These are phyloP conservation scores for Trichophaea hybrida DNA, from an alignment of 2,329 filamentous ascomycete species.

Conservation along the genomic window DNA sequence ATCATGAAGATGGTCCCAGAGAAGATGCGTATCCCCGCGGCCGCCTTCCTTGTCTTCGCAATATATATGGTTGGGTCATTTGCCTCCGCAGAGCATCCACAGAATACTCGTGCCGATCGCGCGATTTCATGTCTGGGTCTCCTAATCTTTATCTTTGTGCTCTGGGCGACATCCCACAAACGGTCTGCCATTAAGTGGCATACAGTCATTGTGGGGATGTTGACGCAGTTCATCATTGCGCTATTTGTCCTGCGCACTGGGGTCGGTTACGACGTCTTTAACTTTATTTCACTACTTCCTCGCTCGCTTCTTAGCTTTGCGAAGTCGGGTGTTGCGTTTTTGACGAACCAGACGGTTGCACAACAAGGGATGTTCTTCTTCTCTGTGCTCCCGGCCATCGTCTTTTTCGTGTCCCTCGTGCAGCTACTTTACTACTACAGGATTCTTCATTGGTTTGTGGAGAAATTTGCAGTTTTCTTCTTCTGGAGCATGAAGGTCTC, in stretches of 20 bases:
- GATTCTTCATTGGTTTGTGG: conserved; percentile 75
- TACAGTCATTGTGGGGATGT: conserved; percentile 76
- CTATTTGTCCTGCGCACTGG: conserved; percentile 72
- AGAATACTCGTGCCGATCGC: conserved; percentile 69
- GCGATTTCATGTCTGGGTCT: conserved; percentile 70
- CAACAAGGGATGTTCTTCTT: conserved; percentile 54
- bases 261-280: conserved; percentile 80
- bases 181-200: conserved; percentile 53
- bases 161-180: conserved; percentile 59
- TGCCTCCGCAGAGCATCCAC: conserved; percentile 50
- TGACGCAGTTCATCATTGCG: conserved; percentile 74
- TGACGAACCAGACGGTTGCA: conserved; percentile 41
- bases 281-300: conserved; percentile 66
- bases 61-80: conserved; percentile 70
- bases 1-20: conserved; percentile 50
- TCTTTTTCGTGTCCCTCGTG: conserved; percentile 91
- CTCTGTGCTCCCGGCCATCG: conserved; percentile 72
- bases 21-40: conserved; percentile 48
- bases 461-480: conserved; percentile 78
- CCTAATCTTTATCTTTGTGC: conserved; percentile 48
- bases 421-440: conserved; percentile 60
- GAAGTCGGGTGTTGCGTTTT: conserved; percentile 54
- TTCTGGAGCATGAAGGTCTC: conserved; percentile 81
- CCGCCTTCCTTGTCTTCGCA: conserved; percentile 48
- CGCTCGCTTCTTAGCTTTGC: conserved; percentile 63